phyloP scores from a whole-genome alignment of 805 yeast genomes.

The Metschnikowia borealis region DNA sequence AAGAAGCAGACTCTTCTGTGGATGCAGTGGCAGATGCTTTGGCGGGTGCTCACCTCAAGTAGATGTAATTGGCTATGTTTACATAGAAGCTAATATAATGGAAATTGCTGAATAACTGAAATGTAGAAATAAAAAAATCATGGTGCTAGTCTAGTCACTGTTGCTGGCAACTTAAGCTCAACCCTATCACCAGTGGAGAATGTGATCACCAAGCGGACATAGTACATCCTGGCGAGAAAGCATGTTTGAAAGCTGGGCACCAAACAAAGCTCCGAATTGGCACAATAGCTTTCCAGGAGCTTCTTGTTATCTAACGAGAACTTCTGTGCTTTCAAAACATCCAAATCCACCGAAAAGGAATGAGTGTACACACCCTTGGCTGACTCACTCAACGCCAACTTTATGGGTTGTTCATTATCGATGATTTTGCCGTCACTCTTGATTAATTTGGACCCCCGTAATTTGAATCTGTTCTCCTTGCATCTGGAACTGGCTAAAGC shows the following conservation, averaged over 20 bases:
- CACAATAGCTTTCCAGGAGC: conserved; percentile 9
- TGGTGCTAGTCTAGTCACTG: background rate
- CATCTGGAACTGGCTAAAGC: conserved; percentile 29
- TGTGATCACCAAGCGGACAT: conserved; percentile 21
- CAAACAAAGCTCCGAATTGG: conserved; percentile 27
- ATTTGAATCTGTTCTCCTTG: conserved; percentile 25
- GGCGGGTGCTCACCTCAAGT: conserved; percentile 47
- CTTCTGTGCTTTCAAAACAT: conserved; percentile 24
- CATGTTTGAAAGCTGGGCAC: conserved; percentile 40
- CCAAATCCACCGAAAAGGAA: conserved; percentile 23
- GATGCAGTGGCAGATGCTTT: conserved; percentile 58
- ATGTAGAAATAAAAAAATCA: background rate
- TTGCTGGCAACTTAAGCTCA: conserved; percentile 27
- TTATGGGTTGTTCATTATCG: background rate
- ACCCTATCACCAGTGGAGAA: conserved; percentile 22
- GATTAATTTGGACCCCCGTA: conserved; percentile 19
- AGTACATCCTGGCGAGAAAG: conserved; percentile 31
- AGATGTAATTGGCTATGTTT: background rate
- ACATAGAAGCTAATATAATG: background rate
- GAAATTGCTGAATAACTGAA: background rate
- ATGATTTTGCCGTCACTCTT: conserved; percentile 20
- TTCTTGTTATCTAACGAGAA: conserved; percentile 6
- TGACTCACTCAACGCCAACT: conserved; percentile 4
- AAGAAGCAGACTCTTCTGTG: conserved; percentile 41
- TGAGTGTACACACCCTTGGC: conserved; percentile 17